A percentile compares a stretch with the other conserved stretches of the same genome.
These are phyloP conservation scores for Fusarium sp. DNA, from an alignment of 2,329 filamentous ascomycete species.

Conservation along the genomic window DNA sequence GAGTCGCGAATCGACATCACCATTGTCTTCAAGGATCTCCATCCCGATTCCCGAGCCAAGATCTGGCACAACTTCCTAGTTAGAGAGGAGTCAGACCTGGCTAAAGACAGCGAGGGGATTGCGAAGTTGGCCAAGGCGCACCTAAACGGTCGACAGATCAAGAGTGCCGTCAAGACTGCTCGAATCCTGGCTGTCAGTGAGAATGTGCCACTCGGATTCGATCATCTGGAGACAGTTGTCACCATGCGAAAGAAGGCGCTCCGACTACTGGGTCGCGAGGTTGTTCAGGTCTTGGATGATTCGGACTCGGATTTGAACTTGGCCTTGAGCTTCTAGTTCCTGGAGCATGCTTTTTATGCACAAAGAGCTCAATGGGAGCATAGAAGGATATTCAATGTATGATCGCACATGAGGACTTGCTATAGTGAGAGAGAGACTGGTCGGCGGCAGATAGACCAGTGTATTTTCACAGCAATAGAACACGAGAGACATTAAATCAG, in stretches of 20 bases:
- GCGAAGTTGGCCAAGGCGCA: neutral
- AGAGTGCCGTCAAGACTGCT: constrained; percentile 27
- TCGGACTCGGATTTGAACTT: neutral
- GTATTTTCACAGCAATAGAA: neutral
- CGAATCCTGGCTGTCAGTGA: constrained; percentile 12
- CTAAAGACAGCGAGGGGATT: neutral
- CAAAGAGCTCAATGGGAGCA: too few species aligned
- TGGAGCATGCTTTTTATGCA: neutral
- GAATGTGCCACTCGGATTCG: neutral
- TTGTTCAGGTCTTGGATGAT: neutral
- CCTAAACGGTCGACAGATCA: constrained; percentile 40
- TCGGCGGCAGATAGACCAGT: neutral
- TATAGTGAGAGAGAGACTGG: neutral
- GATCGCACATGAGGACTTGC: neutral
- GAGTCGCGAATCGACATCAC: constrained; percentile 59
- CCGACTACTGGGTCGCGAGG: neutral
- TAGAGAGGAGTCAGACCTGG: neutral
- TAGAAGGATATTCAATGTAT: too few species aligned
- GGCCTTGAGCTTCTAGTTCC: neutral
- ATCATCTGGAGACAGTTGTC: constrained; percentile 18
- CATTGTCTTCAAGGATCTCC: constrained; percentile 51
- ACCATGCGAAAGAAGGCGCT: constrained; percentile 4
- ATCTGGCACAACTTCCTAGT: constrained; percentile 42
- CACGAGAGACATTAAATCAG: neutral
- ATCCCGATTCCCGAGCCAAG: constrained; percentile 26